phyloP scores from a whole-genome alignment of 257 asterid species.

The Nicotiana undulata region DNA sequence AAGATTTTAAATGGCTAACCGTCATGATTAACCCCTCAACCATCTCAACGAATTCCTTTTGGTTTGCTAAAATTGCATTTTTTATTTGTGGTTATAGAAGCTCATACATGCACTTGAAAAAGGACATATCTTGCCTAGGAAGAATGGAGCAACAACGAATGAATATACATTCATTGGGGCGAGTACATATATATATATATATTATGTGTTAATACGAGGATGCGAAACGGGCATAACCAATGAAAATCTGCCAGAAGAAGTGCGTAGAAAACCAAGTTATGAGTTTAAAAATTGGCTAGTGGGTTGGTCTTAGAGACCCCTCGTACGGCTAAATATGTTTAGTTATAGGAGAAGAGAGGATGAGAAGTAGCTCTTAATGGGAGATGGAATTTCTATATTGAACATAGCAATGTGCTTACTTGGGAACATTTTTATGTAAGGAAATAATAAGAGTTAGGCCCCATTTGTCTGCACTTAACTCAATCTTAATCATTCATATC shows the following conservation, averaged over 20 bases:
- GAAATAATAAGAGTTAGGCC: neutral
- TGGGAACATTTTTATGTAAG: neutral
- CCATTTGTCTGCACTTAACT: too few relatives aligned
- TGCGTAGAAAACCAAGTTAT: neutral
- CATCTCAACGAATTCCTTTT: neutral
- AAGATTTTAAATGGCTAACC: neutral
- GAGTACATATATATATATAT: neutral
- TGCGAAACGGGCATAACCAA: neutral
- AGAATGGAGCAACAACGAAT: slow-evolving; percentile 1
- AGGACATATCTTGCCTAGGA: neutral
- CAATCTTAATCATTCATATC: too few relatives aligned
- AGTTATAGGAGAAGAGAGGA: neutral
- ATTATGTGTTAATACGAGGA: neutral
- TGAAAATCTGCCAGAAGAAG: neutral
- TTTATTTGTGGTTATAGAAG: neutral
- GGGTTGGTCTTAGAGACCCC: neutral
- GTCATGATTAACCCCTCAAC: slow-evolving; percentile 4
- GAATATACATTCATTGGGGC: neutral
- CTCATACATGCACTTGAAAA: slow-evolving; percentile 12
- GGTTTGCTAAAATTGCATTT: neutral
- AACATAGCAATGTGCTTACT: neutral
- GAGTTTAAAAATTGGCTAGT: neutral
- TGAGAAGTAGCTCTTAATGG: neutral
- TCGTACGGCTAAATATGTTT: neutral
- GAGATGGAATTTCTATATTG: neutral